Evolutionary conservation across 768 basidiomycete genomes (phyloP).

Genomic region (Kwoniella sp.): DNA sequence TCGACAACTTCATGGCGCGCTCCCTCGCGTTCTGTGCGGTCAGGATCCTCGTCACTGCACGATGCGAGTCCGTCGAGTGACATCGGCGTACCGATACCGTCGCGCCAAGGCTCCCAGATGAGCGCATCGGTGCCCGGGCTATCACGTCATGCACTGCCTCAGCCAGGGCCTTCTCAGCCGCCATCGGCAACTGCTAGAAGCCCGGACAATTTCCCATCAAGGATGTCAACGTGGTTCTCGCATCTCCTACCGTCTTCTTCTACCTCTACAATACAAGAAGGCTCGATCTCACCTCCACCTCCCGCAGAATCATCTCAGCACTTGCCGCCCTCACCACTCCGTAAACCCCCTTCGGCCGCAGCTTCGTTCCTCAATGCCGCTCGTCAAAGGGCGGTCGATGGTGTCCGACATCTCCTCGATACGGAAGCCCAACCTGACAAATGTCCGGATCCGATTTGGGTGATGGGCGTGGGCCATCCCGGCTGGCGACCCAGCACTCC

Average conservation of each 20-base stretch:
- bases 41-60: constrained; percentile 34
- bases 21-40: constrained; percentile 18
- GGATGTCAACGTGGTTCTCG: constrained; percentile 54
- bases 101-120: constrained; percentile 32
- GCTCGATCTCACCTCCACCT: constrained; percentile 12
- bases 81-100: constrained; percentile 31
- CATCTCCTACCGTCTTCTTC: constrained; percentile 42
- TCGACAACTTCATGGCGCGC: constrained; percentile 38
- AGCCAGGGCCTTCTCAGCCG: constrained; percentile 20
- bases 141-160: constrained; percentile 38
- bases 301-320: constrained; percentile 18
- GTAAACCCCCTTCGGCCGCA: constrained; percentile 45
- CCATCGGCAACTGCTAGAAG: constrained; percentile 12
- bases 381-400: constrained; percentile 50
- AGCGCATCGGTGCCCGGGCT: constrained; percentile 44
- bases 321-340: constrained; percentile 40
- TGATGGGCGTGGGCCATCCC: constrained; percentile 73
- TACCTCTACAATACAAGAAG: constrained; percentile 20
- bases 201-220: constrained; percentile 34
- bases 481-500: constrained; percentile 50
- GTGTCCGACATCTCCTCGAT: constrained; percentile 84
- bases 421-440: constrained; percentile 82
- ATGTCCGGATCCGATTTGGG: constrained; percentile 81
- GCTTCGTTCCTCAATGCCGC: constrained; percentile 51
- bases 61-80: constrained; percentile 25